Percentiles rank a stretch among this genome's conserved stretches.
Conservation (phyloP, 306 rosid species). For the Ziziphus jujuba region DNA sequence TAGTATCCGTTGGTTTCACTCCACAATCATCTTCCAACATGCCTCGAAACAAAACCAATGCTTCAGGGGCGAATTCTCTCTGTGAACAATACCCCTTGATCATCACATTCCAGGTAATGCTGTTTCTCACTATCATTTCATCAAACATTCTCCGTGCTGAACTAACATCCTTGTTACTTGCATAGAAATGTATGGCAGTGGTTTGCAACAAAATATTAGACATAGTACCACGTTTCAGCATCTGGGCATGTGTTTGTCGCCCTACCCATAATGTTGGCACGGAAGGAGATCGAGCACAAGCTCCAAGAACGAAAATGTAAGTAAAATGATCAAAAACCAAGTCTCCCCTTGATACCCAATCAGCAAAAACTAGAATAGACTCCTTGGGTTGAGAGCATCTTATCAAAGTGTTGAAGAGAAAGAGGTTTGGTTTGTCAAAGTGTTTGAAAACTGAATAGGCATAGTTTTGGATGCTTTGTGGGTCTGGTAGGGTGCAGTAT, state of each 20-base stretch:
- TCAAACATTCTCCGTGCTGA: slow-evolving; percentile 64
- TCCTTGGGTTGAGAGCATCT: slow-evolving; percentile 51
- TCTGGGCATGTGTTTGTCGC: slow-evolving; percentile 49
- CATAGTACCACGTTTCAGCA: slow-evolving; percentile 44
- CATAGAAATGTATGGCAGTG: slow-evolving; percentile 56
- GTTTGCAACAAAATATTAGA: slow-evolving; percentile 59
- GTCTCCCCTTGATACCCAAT: slow-evolving; percentile 45
- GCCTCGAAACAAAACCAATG: slow-evolving; percentile 50
- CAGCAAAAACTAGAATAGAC: slow-evolving; percentile 46
- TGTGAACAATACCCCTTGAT: slow-evolving; percentile 63
- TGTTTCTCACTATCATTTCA: slow-evolving; percentile 59
- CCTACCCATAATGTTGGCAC: slow-evolving; percentile 49
- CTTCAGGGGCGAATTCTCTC: slow-evolving; percentile 40
- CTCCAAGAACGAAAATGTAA: slow-evolving; percentile 64
- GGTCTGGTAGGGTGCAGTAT: slow-evolving; percentile 38
- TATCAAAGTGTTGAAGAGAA: slow-evolving; percentile 68
- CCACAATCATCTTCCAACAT: slow-evolving; percentile 55
- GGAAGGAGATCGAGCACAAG: slow-evolving; percentile 70
- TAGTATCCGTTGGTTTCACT: slow-evolving; percentile 63
- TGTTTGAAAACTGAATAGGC: slow-evolving; percentile 51
- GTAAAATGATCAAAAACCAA: slow-evolving; percentile 49
- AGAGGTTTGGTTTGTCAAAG: slow-evolving; percentile 34
- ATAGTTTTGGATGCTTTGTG: slow-evolving; percentile 22
- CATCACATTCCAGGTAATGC: slow-evolving; percentile 75
- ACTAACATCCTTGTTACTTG: slow-evolving; percentile 50